Evolutionary conservation across 2,329 filamentous ascomycete genomes (phyloP), one percentile per base, ranked within the genome.

Genomic region (Diplodia mutila): DNA sequence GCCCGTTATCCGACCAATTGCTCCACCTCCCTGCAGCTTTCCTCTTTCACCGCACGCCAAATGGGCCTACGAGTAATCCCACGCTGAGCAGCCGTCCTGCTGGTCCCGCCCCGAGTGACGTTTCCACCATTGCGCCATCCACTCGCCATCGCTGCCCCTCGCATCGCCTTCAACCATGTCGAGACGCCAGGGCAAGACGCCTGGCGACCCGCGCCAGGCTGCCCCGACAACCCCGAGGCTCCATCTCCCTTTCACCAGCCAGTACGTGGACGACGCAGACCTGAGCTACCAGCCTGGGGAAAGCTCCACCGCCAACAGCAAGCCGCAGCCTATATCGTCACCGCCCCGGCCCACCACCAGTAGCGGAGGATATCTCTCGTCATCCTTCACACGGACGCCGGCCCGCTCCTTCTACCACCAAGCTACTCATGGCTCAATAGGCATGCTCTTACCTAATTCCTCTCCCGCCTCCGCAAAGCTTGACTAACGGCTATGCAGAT

Each of bases 321-420:
- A 32, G 52, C 66, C 66, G 12, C 66, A 57, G 21, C 57, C 66
- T 21, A 64, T 64, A 57, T 52, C 37, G 21, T 67, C 65, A 39
- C 57, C 65, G 32, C 57, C 66, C 29, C 49, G 55, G 34, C 49
- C 66, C 29, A 67, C 49, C 59, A 55, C 27, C n/a, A 59, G 61
- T 21, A 39, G 52, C 16, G 53, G 67, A 39, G 55, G 67, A 23
- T 69, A 67, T 66, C 54, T 71, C 27, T 71, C 69, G n/a, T 70
- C 69, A 18, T 70, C 68, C 6, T 68, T 65, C 34, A 61, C 66
- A 21, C 67, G 78, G 76, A 89, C 91, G 69, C 90, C 90, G 4
- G 89, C 90, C 59, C 85, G 90, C 66, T 92, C 90, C 2, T 92
- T 91, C 71, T 88, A 91, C 66, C 89, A 91, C 71, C 86, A 88